Base-by-base conservation (phyloP, 2,329 filamentous ascomycete species). In the Ceratocystiopsis sp. region DNA sequence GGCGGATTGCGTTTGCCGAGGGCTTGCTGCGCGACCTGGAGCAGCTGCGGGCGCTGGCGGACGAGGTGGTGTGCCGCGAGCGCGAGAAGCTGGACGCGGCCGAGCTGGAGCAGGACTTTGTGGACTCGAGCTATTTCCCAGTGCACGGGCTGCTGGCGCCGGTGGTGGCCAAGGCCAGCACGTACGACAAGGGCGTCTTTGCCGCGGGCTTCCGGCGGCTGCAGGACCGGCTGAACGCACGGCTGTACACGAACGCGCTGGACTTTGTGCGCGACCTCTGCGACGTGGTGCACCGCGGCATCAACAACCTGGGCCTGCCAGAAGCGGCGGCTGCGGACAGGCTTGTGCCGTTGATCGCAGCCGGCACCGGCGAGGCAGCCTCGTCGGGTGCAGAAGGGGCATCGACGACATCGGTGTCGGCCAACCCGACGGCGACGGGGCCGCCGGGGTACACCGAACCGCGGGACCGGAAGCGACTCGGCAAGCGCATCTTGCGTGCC, bases 91-190 rank as follows among this genome's bases (percentile, higher is more conserved):
- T 93, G 18, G 75, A 84, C 47, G 79, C 84, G 45, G 78, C 78
- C 14, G 75, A 84, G 55, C 66, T 86, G 41, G 73, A 96, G 53
- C 76, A 76, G 51, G 76, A 79, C 47, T 79, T 94, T 54, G 74
- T 96, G 29, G 82, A 96, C 57, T 80, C 75, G 34, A 80, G 93
- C 52, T 98, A 96, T 61, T 95, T 96, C 51, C 91, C 91, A 1
- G 75, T 95, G 14, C 73, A 79, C 44, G 78, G 78, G 52, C 63
- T 93, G 41, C 69, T 98, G 18, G 72, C 71, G 54, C 80, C 84
- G 4, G 79, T 91, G 25, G 66, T 95, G 41, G 80, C 86, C 36
- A 85, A 81, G 61, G 85, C 85, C 11, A 70, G 83, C 54, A 67
- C 67, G 4, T 68, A 82, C 45, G 80, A 84, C 52, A 78, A 73